Percentiles rank a stretch among this genome's conserved stretches.
Conservation (phyloP, 2,329 filamentous ascomycete genomes). For the Apiospora marii region DNA sequence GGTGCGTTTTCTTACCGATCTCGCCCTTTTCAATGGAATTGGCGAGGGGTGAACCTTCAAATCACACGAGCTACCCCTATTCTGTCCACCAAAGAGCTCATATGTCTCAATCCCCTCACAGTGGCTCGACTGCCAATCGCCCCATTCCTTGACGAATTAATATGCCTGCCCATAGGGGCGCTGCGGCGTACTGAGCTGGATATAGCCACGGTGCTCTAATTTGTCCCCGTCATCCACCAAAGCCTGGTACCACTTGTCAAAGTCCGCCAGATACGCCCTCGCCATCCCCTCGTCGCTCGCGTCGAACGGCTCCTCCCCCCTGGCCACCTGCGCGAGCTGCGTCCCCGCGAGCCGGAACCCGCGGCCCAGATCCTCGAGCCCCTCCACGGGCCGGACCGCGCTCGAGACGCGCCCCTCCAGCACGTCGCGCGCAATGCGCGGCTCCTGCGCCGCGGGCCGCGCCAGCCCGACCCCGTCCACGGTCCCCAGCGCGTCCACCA, state of each 20-base stretch:
- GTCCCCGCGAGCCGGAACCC: neutral
- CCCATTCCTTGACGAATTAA: neutral
- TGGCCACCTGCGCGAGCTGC: neutral
- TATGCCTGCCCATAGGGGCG: neutral
- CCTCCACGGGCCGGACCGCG: neutral
- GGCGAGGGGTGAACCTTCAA: too few species aligned
- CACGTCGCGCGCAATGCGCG: conserved; percentile 52
- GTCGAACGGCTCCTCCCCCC: neutral
- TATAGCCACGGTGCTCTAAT: neutral
- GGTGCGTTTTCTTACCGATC: neutral
- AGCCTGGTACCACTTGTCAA: neutral
- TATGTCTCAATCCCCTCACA: too few species aligned
- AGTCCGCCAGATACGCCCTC: neutral
- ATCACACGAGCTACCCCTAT: too few species aligned
- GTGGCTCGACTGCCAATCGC: neutral
- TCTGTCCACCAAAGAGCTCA: neutral
- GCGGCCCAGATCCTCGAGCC: neutral
- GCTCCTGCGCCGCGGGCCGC: conserved; percentile 59
- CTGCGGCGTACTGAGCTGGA: neutral
- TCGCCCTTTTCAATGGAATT: too few species aligned
- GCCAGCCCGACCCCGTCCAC: conserved; percentile 65
- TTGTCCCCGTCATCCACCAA: neutral
- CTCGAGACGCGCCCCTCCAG: conserved; percentile 37
- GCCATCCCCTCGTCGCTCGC: neutral
- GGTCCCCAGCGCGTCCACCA: conserved; percentile 57